These are phyloP conservation scores for Pilaira anomala DNA, from an alignment of 192 early-diverging fungal genomes.

Conservation along the genomic window DNA sequence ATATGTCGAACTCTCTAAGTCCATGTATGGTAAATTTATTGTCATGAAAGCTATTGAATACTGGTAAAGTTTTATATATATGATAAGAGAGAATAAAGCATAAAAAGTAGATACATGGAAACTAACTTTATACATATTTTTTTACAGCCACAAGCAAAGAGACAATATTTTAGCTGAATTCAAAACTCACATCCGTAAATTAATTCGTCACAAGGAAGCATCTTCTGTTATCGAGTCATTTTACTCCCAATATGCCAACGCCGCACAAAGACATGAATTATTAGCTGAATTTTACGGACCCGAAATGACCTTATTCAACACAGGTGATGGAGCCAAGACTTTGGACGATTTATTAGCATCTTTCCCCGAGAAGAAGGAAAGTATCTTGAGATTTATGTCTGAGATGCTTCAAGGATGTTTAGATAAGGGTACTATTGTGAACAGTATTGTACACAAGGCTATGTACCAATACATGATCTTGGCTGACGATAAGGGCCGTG, in stretches of 20 bases:
- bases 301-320: constrained; percentile 78
- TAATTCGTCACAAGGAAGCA: constrained; percentile 90
- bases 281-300: constrained; percentile 93
- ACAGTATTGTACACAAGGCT: constrained; percentile 83
- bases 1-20: constrained; percentile 69
- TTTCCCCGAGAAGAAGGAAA: constrained; percentile 67
- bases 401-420: constrained; percentile 67
- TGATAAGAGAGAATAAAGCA: background rate
- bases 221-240: constrained; percentile 79
- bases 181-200: constrained; percentile 73
- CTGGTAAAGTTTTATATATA: constrained; percentile 51
- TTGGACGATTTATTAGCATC: constrained; percentile 58
- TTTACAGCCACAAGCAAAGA: constrained; percentile 57
- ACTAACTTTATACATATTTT: background rate
- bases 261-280: constrained; percentile 65
- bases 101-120: background rate
- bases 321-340: constrained; percentile 51
- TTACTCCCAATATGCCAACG: constrained; percentile 78
- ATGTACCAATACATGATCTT: constrained; percentile 79
- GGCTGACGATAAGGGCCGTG: constrained; percentile 59
- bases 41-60: constrained; percentile 83
- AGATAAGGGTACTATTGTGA: constrained; percentile 76
- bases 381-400: constrained; percentile 68
- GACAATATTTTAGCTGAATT: constrained; percentile 74
- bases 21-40: constrained; percentile 87